These are phyloP conservation scores for Pseudomicrostroma phylloplanum DNA, from an alignment of 1,284 basidiomycete genomes.

Conservation along the genomic window DNA sequence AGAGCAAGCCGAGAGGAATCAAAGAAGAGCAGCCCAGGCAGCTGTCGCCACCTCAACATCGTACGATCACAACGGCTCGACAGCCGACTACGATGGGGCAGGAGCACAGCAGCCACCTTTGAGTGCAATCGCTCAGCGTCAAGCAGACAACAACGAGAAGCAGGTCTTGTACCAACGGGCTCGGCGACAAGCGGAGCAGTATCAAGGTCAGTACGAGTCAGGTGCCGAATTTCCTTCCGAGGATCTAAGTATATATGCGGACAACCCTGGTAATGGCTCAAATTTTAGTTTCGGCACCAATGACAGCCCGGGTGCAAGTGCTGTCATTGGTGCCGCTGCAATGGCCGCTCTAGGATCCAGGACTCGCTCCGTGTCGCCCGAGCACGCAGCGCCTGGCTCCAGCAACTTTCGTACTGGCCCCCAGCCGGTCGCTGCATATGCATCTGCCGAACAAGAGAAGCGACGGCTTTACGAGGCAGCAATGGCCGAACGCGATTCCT, in stretches of 20 bases:
- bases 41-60: neutral
- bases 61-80: neutral
- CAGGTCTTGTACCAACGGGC: constrained; percentile 35
- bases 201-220: constrained; percentile 25
- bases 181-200: constrained; percentile 32
- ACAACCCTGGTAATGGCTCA: no score
- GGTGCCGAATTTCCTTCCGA: constrained; percentile 24
- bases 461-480: neutral
- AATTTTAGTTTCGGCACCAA: no score
- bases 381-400: neutral
- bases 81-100: neutral
- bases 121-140: neutral
- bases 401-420: neutral
- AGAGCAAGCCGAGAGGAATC: constrained; percentile 41
- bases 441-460: constrained; percentile 4
- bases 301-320: no score
- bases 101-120: neutral
- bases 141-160: constrained; percentile 29
- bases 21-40: constrained; percentile 29
- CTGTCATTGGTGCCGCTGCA: neutral
- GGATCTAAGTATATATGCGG: no score
- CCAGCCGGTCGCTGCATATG: neutral
- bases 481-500: neutral
- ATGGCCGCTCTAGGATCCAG: neutral
- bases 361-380: no score